Evolutionary conservation across 2,329 filamentous ascomycete genomes (phyloP), one percentile per base, ranked within the genome.

Genomic region (Fusarium sp.): DNA sequence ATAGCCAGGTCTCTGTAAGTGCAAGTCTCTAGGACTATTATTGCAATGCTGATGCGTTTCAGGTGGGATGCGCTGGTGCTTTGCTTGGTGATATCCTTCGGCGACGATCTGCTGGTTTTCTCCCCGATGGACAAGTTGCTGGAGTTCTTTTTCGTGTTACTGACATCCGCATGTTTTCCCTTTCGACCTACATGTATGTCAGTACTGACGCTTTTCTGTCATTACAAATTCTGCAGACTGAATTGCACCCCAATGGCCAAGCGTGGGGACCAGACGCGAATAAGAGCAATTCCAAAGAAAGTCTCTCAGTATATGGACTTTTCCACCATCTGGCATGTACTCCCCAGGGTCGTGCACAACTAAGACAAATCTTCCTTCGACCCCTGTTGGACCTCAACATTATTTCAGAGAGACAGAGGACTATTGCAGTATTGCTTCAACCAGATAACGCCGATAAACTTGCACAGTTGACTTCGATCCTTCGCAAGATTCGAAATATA

Each of bases 41-140:
- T 11, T 32, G 13, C n/a, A 18, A 40, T 27, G 40, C 49, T 76
- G n/a, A 77, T 37, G 11, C 27, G 38, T n/a, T 18, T 27, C 60
- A 90, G 83, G 84, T 97, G 50, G 93, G 93, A 6, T 98, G 96
- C 80, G 92, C 92, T 30, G 94, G 95, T n/a, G 95, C 95, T 30
- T 83, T 98, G 5, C 82, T 98, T n/a, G 87, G 88, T 8, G 93
- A 97, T 71, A 80, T 98, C 27, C 89, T 93, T 74, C 89, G 93
- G 56, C 76, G 78, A 37, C 75, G 75, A 35, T 87, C 90, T 41
- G 85, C 88, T 5, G 86, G 89, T 38, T 91, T 89, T 75, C 82
- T 91, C 5, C 88, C 90, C 3, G 87, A 88, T 32, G 89, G 92
- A 65, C 81, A 84, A 17, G 84, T 85, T 33, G 85, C 85, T 5